phyloP scores from a whole-genome alignment of 148 eudicot species.

The Rhododendron henanense region DNA sequence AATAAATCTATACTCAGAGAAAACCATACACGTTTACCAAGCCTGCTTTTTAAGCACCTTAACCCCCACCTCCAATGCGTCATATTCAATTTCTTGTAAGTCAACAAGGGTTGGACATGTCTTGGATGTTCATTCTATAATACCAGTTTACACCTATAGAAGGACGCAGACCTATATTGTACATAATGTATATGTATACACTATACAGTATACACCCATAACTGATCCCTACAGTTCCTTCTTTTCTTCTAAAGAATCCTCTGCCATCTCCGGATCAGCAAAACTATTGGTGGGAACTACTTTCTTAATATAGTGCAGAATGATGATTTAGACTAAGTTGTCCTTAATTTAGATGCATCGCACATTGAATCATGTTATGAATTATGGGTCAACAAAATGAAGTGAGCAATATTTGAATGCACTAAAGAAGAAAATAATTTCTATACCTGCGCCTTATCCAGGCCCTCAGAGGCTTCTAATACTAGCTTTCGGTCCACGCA shows the following conservation, averaged over 20 bases:
- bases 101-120: background rate
- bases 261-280: background rate
- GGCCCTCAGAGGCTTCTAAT: conserved; percentile 88
- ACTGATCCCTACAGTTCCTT: background rate
- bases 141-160: background rate
- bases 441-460: conserved; percentile 76
- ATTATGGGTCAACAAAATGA: background rate
- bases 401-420: background rate
- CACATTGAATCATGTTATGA: background rate
- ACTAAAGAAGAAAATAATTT: background rate
- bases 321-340: background rate
- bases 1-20: background rate
- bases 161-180: background rate
- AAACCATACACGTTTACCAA: background rate
- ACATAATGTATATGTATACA: background rate
- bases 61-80: background rate
- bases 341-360: background rate
- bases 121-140: background rate
- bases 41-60: background rate
- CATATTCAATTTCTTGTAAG: background rate
- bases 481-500: conserved; percentile 65
- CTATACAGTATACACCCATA: background rate
- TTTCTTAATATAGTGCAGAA: background rate
- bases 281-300: background rate
- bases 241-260: background rate